Percentiles rank a stretch among this genome's conserved stretches.
Evolutionary conservation across 2,329 filamentous ascomycete genomes (phyloP).

Genomic region (Phaeosphaeriaceae sp.): DNA sequence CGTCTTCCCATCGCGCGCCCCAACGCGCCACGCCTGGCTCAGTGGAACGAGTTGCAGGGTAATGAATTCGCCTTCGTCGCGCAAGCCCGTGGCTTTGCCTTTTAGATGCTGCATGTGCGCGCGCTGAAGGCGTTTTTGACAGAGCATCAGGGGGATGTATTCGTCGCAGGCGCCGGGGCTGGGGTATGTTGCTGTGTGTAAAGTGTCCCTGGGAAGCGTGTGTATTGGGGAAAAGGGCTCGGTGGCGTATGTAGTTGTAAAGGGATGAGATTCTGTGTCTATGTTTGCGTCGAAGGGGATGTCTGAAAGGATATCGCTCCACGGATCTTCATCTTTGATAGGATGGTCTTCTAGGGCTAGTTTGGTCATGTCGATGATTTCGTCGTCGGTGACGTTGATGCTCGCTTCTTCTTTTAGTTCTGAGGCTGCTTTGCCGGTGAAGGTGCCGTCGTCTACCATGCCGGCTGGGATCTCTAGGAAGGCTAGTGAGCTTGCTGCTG

Average conservation of each 20-base stretch:
- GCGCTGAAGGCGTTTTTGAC: slow-evolving; percentile 59
- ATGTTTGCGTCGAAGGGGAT: too few relatives aligned
- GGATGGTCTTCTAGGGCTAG: slow-evolving; percentile 56
- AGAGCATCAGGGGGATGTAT: slow-evolving; percentile 63
- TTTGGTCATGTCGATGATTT: slow-evolving; percentile 62
- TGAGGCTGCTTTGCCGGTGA: slow-evolving; percentile 61
- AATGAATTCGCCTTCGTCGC: slow-evolving; percentile 64
- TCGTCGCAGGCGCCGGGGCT: slow-evolving; percentile 64
- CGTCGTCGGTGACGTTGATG: slow-evolving; percentile 55
- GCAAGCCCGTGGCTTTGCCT: slow-evolving; percentile 61
- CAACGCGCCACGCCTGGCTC: slow-evolving; percentile 60
- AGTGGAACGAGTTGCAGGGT: slow-evolving; percentile 62
- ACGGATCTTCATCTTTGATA: too few relatives aligned
- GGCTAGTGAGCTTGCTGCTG: slow-evolving; percentile 61
- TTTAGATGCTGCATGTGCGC: slow-evolving; percentile 57
- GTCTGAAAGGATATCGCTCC: too few relatives aligned
- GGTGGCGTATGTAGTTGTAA: too few relatives aligned
- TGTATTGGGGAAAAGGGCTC: neutral
- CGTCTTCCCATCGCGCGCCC: slow-evolving; percentile 62
- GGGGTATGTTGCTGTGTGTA: slow-evolving; percentile 57
- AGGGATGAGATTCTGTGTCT: too few relatives aligned
- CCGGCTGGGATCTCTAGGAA: slow-evolving; percentile 66
- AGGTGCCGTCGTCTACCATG: slow-evolving; percentile 65
- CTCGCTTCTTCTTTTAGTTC: slow-evolving; percentile 65
- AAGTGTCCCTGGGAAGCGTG: neutral